Evolutionary conservation across 2,329 filamentous ascomycete species (phyloP).

Genomic region (Hymenoscyphus infarciens): DNA sequence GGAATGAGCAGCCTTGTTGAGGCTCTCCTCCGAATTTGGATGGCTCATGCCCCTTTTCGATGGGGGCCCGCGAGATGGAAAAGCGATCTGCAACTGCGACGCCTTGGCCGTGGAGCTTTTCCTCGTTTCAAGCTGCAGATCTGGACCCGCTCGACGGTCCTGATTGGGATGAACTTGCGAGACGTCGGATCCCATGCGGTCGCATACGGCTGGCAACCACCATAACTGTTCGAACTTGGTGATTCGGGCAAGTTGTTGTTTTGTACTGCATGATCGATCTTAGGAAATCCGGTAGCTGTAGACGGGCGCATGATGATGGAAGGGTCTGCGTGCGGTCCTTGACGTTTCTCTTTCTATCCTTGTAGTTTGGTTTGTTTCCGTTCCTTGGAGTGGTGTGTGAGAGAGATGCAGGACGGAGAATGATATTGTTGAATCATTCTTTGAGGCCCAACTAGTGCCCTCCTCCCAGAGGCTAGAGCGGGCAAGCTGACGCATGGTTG

Average conservation of each 20-base stretch:
- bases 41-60: slow-evolving; percentile 2
- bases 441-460: background rate
- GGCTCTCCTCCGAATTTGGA: slow-evolving; percentile 3
- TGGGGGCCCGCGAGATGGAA: background rate
- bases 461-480: background rate
- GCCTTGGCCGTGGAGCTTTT: slow-evolving; percentile 3
- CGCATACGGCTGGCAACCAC: background rate
- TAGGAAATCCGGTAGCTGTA: background rate
- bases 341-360: background rate
- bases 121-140: slow-evolving; percentile 15
- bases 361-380: background rate
- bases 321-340: background rate
- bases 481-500: background rate
- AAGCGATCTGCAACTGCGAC: slow-evolving; percentile 8
- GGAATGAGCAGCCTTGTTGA: slow-evolving; percentile 6
- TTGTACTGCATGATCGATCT: slow-evolving; percentile 6
- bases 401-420: background rate
- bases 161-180: slow-evolving; percentile 27
- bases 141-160: slow-evolving; percentile 13
- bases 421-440: background rate
- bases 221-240: background rate
- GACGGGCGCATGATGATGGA: background rate
- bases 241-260: background rate
- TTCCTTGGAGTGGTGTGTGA: background rate
- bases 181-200: background rate